Evolutionary conservation across 129 eudicot species (phyloP), one percentile per base, ranked within the genome.

Genomic region (Saussurea involucrata): DNA sequence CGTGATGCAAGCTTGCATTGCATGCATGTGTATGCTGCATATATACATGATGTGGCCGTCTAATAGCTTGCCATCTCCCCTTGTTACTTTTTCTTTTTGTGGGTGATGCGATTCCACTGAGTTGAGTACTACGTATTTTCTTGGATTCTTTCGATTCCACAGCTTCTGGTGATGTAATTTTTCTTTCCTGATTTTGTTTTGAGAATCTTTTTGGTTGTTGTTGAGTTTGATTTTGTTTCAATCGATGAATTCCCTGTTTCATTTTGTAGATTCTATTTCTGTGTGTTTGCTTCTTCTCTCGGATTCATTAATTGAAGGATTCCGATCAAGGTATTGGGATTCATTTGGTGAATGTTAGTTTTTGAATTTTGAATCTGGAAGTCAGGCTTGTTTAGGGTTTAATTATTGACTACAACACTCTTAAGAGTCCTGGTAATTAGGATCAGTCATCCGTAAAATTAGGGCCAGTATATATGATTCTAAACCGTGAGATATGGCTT

Each of bases 11-110:
- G 72, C 20, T 3, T 71, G 77, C 83, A 79, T 46, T 3, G 58
- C 44, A 7, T 68, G n/a, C 40, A 20, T 67, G 46, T 67, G 2
- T 32, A 31, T n/a, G n/a, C n/a, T n/a, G n/a, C n/a, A n/a, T 25
- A 36, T 40, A 24, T 22, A 3, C 22, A 70, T 79, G 67, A 71
- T 63, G 83, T 79, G 83, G 72, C 83, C 67, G 53, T 29, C 72
- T 72, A 4, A 29, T 33, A 79, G 6, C 36, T 28, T 28, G 83
- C 83, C 83, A 79, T 29, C 66, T 69, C 34, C 70, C 70, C 65
- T 78, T 71, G 76, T 28, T 7, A 21, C 72, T 34, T 37, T 31
- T 31, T 17, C 0, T 8, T 24, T 65, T 65, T 42, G 63, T 67
- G 42, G 25, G 49, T 63, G 71, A 24, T 63, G 42, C 79, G 13